Evolutionary conservation across 2,329 filamentous ascomycete species (phyloP).

Genomic region (Colletotrichum sp.): DNA sequence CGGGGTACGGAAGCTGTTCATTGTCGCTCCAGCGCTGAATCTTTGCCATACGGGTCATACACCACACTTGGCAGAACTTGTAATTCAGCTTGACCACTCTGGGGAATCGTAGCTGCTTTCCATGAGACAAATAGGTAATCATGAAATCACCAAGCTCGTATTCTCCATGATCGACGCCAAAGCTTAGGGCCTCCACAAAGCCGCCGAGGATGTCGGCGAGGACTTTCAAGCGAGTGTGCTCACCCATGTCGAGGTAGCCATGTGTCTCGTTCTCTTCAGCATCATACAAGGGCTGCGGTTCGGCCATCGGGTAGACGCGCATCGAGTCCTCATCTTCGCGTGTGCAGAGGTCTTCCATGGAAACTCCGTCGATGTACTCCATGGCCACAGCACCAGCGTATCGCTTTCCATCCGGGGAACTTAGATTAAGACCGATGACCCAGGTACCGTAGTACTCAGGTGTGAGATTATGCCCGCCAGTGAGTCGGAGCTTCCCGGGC

Average conservation of each 20-base stretch:
- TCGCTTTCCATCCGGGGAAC: accelerated
- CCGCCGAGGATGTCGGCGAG: not conserved
- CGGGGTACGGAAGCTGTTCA: not conserved
- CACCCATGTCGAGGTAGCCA: not conserved
- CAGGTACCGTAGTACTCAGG: not conserved
- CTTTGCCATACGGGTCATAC: accelerated
- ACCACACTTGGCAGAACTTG: not conserved
- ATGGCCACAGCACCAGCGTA: not conserved
- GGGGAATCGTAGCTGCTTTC: accelerated
- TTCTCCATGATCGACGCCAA: not conserved
- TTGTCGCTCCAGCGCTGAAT: not conserved
- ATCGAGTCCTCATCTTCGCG: not conserved
- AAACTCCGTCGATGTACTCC: not conserved
- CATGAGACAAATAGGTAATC: not conserved
- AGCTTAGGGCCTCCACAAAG: not conserved
- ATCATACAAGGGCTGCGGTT: not conserved
- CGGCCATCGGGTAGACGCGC: not conserved
- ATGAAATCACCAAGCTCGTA: not conserved
- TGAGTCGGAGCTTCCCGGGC: not conserved
- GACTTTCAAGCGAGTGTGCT: not conserved
- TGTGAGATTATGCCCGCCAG: not conserved
- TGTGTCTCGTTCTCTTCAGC: not conserved
- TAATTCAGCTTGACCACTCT: not conserved
- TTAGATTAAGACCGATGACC: accelerated
- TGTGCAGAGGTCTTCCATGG: not conserved